Evolutionary conservation across 1,284 basidiomycete genomes (phyloP), one percentile per base, ranked within the genome.

Genomic region (Leccinum pachyderme): DNA sequence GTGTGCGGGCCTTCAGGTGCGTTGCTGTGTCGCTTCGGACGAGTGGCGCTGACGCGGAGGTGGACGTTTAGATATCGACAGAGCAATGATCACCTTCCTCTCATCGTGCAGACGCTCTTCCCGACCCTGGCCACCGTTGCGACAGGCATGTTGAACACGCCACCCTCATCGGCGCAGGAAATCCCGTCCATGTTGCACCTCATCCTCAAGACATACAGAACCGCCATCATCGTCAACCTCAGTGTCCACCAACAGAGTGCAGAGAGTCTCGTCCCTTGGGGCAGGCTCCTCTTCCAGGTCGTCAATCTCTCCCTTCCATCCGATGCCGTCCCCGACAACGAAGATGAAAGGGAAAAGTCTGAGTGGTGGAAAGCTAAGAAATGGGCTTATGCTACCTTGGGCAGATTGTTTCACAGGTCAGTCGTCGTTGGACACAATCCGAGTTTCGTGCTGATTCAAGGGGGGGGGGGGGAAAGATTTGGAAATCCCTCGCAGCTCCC

Each of bases 281-380:
- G 90, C 6, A 81, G 82, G 28, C 79, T 94, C n/a, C 74, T 94
- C 35, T 91, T 94, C 71, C 77, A 81, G 49, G 79, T 93, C 15
- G 79, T 93, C 33, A 86, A 87, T 61, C 73, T 91, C 32, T 77
- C 80, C 53, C 73, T 93, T 35, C 86, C 89, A 0, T 72, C 75
- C 48, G 82, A 84, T 2, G 81, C 76, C 22, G 81, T 91, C 0
- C 87, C 89, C 1, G 81, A 81, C 29, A 82, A 89, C 56, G 79
- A 83, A 58, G 88, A 91, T 5, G 87, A 89, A 31, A 77, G 87
- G 39, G 90, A 94, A 71, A 77, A 77, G 49, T 83, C 77, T 53
- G 87, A 91, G 61, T 95, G 92, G 92, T 91, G 89, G 86, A 89
- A 87, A 65, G 82, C 87, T 5, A 95, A 94, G 74, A 95, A 95